Percentiles rank a stretch among this genome's conserved stretches.
Conservation (phyloP, 2,329 filamentous ascomycete genomes). For the Laburnicola sp. region DNA sequence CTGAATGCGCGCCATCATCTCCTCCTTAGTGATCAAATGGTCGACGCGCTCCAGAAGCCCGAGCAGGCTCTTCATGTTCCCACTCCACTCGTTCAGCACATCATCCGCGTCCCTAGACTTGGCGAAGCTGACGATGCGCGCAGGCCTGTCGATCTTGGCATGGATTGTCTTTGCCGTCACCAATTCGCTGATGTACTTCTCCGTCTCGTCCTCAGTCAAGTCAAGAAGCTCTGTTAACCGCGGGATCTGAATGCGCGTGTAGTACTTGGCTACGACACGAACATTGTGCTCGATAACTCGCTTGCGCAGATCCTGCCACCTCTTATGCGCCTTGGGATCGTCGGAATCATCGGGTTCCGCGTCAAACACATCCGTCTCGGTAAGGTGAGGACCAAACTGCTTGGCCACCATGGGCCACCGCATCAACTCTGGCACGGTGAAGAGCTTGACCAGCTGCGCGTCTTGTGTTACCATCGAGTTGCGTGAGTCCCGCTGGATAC, state of each 20-base stretch:
- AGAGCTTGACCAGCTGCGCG: conserved; percentile 85
- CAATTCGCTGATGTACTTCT: conserved; percentile 97
- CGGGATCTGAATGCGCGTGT: conserved; percentile 92
- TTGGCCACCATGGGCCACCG: conserved; percentile 93
- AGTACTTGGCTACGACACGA: conserved; percentile 96
- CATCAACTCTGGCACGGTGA: conserved; percentile 95
- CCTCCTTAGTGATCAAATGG: conserved; percentile 98
- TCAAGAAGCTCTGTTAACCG: conserved; percentile 90
- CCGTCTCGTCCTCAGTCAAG: conserved; percentile 90
- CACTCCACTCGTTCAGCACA: conserved; percentile 96
- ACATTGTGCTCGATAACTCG: conserved; percentile 99
- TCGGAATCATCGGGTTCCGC: conserved; percentile 63
- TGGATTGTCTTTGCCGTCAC: conserved; percentile 98
- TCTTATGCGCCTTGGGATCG: conserved; percentile 78
- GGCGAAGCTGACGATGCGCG: conserved; percentile 88
- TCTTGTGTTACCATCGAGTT: conserved; percentile 79
- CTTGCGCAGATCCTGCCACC: conserved; percentile 95
- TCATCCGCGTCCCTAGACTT: conserved; percentile 95
- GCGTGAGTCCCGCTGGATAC: conserved; percentile 82
- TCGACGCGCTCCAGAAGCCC: conserved; percentile 88
- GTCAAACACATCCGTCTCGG: conserved; percentile 87
- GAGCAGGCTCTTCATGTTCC: conserved; percentile 93
- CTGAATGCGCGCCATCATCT: conserved; percentile 99
- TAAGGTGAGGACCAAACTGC: conserved; percentile 85
- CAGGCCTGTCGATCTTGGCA: conserved; percentile 94